Percentiles rank a stretch among this genome's conserved stretches.
phyloP scores from a whole-genome alignment of 495 filamentous ascomycete species.

The Hyaloscypha finlandica region DNA sequence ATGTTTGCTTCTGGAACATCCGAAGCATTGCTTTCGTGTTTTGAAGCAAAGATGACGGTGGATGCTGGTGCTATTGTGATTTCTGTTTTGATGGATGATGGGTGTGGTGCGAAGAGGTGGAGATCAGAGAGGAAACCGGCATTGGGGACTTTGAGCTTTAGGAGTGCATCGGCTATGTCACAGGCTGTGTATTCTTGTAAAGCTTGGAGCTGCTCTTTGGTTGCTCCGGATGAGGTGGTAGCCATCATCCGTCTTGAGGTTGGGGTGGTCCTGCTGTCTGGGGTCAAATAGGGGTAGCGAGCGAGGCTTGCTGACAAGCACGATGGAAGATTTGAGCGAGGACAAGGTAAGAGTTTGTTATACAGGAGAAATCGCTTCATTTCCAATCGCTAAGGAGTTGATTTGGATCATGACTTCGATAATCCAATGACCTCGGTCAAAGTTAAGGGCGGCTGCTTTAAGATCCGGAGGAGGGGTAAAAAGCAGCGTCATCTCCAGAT shows the following conservation, averaged over 20 bases:
- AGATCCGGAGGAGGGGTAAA: background rate
- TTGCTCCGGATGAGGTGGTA: background rate
- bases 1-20: conserved; percentile 36
- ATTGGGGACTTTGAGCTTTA: conserved; percentile 57
- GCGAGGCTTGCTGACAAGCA: background rate
- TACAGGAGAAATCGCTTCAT: background rate
- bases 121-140: conserved; percentile 62
- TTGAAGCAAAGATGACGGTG: conserved; percentile 64
- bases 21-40: conserved; percentile 27
- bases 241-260: background rate
- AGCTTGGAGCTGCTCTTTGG: conserved; percentile 13
- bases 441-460: background rate
- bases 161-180: conserved; percentile 64
- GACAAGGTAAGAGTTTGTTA: background rate
- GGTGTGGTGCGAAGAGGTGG: conserved; percentile 38
- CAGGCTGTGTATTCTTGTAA: conserved; percentile 33
- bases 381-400: background rate
- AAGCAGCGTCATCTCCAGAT: background rate
- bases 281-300: background rate
- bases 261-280: background rate
- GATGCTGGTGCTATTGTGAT: conserved; percentile 56
- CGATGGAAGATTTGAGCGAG: background rate
- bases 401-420: background rate
- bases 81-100: background rate
- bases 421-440: background rate